A percentile compares a stretch with the other conserved stretches of the same genome.
These are phyloP conservation scores for Taphrina populina DNA, from an alignment of 1,139 yeast species.

Conservation along the genomic window DNA sequence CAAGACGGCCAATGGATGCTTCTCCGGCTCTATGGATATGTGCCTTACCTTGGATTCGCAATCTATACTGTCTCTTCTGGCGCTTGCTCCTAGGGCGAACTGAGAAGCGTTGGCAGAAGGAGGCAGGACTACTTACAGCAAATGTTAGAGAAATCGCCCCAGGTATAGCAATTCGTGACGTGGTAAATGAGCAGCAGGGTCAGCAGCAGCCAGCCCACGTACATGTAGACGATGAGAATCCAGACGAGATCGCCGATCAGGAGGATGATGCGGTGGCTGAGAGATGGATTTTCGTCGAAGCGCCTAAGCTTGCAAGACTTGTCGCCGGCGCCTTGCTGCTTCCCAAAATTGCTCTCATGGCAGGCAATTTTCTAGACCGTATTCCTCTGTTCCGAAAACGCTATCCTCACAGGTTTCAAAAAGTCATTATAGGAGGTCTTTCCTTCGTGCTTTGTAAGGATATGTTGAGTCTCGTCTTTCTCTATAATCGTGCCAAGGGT, in stretches of 20 bases:
- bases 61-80: slow-evolving; percentile 29
- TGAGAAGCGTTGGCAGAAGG: slow-evolving; percentile 24
- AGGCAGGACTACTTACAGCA: slow-evolving; percentile 20
- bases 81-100: slow-evolving; percentile 8
- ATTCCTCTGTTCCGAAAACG: slow-evolving; percentile 10
- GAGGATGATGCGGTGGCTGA: slow-evolving; percentile 29
- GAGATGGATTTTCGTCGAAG: slow-evolving; percentile 32
- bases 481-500: slow-evolving; percentile 32
- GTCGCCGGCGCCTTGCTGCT: slow-evolving; percentile 32
- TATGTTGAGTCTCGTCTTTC: slow-evolving; percentile 15
- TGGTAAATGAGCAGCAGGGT: neutral
- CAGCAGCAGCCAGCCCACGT: neutral
- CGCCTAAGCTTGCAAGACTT: slow-evolving; percentile 28
- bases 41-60: slow-evolving; percentile 26
- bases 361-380: slow-evolving; percentile 6
- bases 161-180: slow-evolving; percentile 17
- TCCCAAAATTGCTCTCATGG: slow-evolving; percentile 22
- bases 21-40: slow-evolving; percentile 32
- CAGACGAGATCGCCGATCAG: slow-evolving; percentile 1
- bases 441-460: slow-evolving; percentile 25
- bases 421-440: slow-evolving; percentile 26
- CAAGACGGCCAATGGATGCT: slow-evolving; percentile 13
- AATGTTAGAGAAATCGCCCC: slow-evolving; percentile 15
- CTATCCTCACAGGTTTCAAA: slow-evolving; percentile 27
- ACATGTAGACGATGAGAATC: neutral